phyloP scores from a whole-genome alignment of 805 yeast species.

The Isabelozyma rhagii region DNA sequence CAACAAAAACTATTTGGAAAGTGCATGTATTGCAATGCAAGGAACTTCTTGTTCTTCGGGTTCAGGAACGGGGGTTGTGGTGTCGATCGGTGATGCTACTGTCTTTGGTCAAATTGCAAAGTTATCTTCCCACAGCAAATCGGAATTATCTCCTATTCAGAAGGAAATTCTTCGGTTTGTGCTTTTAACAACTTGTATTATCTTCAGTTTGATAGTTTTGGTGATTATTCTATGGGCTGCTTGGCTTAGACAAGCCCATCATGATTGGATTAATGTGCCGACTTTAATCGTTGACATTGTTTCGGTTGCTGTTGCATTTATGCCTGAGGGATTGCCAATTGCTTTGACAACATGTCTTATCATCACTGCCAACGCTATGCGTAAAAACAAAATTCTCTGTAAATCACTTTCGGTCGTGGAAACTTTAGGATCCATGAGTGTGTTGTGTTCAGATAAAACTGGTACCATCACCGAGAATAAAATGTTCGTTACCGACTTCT shows the following conservation, averaged over 20 bases:
- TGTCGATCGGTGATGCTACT: slow-evolving; percentile 42
- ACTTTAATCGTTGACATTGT: slow-evolving; percentile 42
- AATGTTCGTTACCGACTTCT: slow-evolving; percentile 38
- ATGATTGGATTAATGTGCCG: slow-evolving; percentile 40
- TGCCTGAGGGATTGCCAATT: slow-evolving; percentile 52
- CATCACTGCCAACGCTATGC: slow-evolving; percentile 48
- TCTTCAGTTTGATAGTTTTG: slow-evolving; percentile 25
- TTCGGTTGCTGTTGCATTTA: slow-evolving; percentile 46
- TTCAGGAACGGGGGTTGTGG: slow-evolving; percentile 41
- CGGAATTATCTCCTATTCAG: slow-evolving; percentile 41
- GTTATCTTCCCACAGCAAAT: slow-evolving; percentile 36
- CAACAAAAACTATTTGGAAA: slow-evolving; percentile 41
- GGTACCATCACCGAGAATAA: slow-evolving; percentile 50
- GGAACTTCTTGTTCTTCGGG: slow-evolving; percentile 46
- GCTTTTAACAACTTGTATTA: slow-evolving; percentile 16
- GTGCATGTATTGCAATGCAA: slow-evolving; percentile 42
- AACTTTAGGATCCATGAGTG: slow-evolving; percentile 56
- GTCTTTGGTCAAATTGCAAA: slow-evolving; percentile 47
- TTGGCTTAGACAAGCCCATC: slow-evolving; percentile 36
- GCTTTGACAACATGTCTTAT: slow-evolving; percentile 50
- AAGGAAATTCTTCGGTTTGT: slow-evolving; percentile 39
- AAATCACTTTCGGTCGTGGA: slow-evolving; percentile 48
- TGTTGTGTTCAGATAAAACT: slow-evolving; percentile 40
- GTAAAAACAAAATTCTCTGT: slow-evolving; percentile 41
- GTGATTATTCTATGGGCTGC: slow-evolving; percentile 41